phyloP scores from a whole-genome alignment of 352 stramenopile genomes.

The Globisporangium megalacanthum region DNA sequence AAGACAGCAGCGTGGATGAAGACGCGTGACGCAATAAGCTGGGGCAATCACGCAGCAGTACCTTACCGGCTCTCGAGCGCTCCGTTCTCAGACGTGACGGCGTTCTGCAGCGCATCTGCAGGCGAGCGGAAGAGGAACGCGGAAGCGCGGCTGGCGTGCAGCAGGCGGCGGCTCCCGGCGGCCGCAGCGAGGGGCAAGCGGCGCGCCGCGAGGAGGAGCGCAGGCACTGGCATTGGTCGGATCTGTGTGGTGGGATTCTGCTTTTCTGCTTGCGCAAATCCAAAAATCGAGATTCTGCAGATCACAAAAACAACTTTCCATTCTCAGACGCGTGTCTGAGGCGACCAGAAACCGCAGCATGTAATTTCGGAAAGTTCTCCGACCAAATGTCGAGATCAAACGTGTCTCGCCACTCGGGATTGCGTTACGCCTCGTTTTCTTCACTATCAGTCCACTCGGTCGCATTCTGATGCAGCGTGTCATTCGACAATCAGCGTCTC shows the following conservation, averaged over 20 bases:
- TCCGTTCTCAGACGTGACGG: slow-evolving; percentile 37
- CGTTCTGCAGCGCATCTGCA: slow-evolving; percentile 36
- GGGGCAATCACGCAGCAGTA: background rate
- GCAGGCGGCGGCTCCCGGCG: slow-evolving; percentile 11
- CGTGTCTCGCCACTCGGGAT: too few relatives aligned
- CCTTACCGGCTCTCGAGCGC: slow-evolving; percentile 52
- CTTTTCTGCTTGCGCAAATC: background rate
- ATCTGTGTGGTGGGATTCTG: too few relatives aligned
- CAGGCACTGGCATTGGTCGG: background rate
- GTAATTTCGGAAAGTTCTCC: too few relatives aligned
- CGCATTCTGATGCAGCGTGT: too few relatives aligned
- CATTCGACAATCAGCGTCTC: too few relatives aligned
- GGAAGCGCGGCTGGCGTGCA: slow-evolving; percentile 35
- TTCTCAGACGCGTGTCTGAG: too few relatives aligned
- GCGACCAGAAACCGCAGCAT: too few relatives aligned
- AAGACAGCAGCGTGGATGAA: too few relatives aligned
- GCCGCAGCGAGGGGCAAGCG: background rate
- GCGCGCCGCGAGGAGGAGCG: slow-evolving; percentile 1
- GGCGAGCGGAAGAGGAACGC: slow-evolving; percentile 51
- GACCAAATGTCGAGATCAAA: too few relatives aligned
- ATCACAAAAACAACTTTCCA: too few relatives aligned
- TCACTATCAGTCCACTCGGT: too few relatives aligned
- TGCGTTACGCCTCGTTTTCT: too few relatives aligned
- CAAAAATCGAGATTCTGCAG: background rate
- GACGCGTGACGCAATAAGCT: background rate